phyloP scores from a whole-genome alignment of 306 rosid genomes.

The Echinosophora koreensis region DNA sequence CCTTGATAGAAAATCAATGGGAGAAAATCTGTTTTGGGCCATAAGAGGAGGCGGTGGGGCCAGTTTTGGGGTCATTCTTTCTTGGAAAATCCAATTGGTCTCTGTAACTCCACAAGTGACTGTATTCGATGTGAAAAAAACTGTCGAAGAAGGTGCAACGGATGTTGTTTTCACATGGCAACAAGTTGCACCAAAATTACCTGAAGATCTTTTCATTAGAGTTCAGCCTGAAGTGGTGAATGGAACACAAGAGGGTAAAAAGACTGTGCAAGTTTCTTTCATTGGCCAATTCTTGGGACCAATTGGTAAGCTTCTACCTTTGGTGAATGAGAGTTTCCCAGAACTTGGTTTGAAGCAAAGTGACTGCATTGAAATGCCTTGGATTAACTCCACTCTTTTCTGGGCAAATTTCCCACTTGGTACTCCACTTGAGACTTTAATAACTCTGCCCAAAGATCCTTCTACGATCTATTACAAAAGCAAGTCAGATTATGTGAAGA shows the following conservation, averaged over 20 bases:
- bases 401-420: neutral
- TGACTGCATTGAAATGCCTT: slow-evolving; percentile 54
- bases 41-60: slow-evolving; percentile 58
- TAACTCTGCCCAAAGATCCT: too few relatives aligned
- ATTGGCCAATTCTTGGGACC: slow-evolving; percentile 52
- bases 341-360: slow-evolving; percentile 52
- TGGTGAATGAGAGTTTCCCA: slow-evolving; percentile 53
- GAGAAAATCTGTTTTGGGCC: slow-evolving; percentile 58
- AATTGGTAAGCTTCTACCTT: slow-evolving; percentile 34
- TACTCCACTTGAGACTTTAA: too few relatives aligned
- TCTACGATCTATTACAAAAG: neutral
- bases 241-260: slow-evolving; percentile 20
- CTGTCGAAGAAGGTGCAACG: slow-evolving; percentile 46
- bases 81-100: slow-evolving; percentile 67
- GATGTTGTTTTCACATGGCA: slow-evolving; percentile 64
- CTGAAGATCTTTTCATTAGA: slow-evolving; percentile 47
- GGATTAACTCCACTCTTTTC: slow-evolving; percentile 53
- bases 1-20: slow-evolving; percentile 47
- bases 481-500: slow-evolving; percentile 6
- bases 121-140: slow-evolving; percentile 51
- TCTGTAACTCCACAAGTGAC: slow-evolving; percentile 65
- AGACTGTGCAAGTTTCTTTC: slow-evolving; percentile 40
- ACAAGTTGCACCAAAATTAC: slow-evolving; percentile 49
- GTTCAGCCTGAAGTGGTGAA: neutral
- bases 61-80: slow-evolving; percentile 69